Evolutionary conservation across 108 stramenopile species (phyloP), one percentile per base, ranked within the genome.

Genomic region (Nitzschia sp.): DNA sequence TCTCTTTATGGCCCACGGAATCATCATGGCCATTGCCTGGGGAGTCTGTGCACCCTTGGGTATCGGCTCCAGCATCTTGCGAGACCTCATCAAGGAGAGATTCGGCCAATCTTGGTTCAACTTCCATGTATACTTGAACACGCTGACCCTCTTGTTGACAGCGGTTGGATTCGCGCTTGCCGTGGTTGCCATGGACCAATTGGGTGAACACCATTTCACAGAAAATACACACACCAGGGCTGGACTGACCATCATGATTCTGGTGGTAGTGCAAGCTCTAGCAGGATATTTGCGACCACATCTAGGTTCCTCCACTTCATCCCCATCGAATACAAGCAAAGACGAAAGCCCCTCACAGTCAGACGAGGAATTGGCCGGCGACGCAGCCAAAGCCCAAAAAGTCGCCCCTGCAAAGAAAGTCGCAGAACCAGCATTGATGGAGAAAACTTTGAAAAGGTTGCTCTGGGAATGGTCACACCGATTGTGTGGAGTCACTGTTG

Each of bases 1-100:
- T 13, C 38, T 74, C 1, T 88, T 84, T 84, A 53, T 79, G 22
- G 79, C 80, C 19, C 87, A 88, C 58, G 87, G 87, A 3, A 58
- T 81, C 44, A 53, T 78, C 34, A 73, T 78, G 36, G 80, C 81
- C 25, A 26, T 85, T 57, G 80, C 87, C 17, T 85, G 82, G 82
- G 87, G 87, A 32, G 65, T 85, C 26, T 60, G 79, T 8, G 80
- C 70, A 22, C 87, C 87, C 13, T 31, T 81, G 30, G 87, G 79
- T 9, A 80, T 88, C 45, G 70, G 81, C 38, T 58, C 72, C 19
- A 69, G 75, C 11, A 41, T 85, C 11, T 47, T 85, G 31, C 77
- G 84, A 1, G 35, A 66, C 19, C 13, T 52, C 23, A 15, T 63
- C 23, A 19, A 58, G 16, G 47, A 41, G 19, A 17, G 60, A 19